Evolutionary conservation across 331 rosid genomes (phyloP), one percentile per base, ranked within the genome.

Genomic region (Rosa hybrid): DNA sequence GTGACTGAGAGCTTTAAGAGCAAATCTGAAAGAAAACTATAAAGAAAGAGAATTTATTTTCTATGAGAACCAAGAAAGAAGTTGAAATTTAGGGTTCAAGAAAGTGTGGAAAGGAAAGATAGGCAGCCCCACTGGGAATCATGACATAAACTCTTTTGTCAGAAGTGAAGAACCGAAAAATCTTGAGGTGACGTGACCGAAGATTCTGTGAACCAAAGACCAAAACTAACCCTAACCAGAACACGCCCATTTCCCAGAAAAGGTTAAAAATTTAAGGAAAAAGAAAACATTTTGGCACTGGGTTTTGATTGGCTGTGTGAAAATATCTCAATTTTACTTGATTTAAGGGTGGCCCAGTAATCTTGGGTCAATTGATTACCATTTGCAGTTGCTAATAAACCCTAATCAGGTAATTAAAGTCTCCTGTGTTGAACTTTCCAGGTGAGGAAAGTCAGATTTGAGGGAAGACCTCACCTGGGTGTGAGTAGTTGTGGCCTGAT

Each of bases 121-220:
- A 48, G n/a, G 12, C 4, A 42, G 16, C 53, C 84, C 77, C 79
- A 81, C 83, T 51, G 70, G 89, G 87, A 91, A 87, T 88, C 89
- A 83, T 88, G 90, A 87, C 90, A 83, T 83, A 82, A 89, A 87
- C 63, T 82, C 90, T 81, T 91, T 88, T 92, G 96, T 89, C 93
- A 93, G 95, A 86, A 70, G 76, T 85, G 86, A 84, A 84, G 91
- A 88, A 90, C 90, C 79, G 88, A 89, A 90, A 92, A 88, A 92
- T 89, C 91, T 73, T 86, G 90, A 74, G 70, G 84, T 92, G 98
- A 91, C 93, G 94, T 88, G 96, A 91, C 92, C 90, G 89, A 90
- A 95, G 98, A 96, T 96, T 93, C 92, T 85, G 42, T 76, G 71
- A 77, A 80, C 81, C 80, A 68, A 86, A 75, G 46, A 77, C 79